These are phyloP conservation scores for Skeletonema grethae DNA, from an alignment of 108 stramenopile genomes.

Conservation along the genomic window DNA sequence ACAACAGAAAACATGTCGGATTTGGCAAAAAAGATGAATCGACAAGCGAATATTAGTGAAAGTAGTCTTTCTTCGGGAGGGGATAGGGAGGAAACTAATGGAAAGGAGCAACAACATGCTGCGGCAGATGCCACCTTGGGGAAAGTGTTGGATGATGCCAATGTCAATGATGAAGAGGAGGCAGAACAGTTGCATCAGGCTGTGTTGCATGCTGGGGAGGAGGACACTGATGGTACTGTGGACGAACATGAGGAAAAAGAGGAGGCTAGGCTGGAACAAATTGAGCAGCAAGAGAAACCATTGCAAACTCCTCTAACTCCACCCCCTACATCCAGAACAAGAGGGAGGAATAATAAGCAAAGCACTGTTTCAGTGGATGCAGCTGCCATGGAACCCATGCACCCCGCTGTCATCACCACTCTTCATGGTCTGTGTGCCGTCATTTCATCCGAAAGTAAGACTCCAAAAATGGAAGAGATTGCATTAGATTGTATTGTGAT, in stretches of 20 bases:
- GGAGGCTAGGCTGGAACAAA: constrained; percentile 10
- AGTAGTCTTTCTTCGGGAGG: constrained; percentile 5
- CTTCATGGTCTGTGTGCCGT: constrained; percentile 38
- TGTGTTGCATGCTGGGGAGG: constrained; percentile 6
- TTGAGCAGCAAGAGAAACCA: constrained; percentile 6
- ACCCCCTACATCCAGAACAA: neutral
- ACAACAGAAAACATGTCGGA: constrained; percentile 13
- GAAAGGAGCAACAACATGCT: neutral
- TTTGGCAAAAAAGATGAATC: constrained; percentile 13
- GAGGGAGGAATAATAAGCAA: neutral
- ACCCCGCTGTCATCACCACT: constrained; percentile 56
- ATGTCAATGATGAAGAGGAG: constrained; percentile 33
- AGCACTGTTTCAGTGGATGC: constrained; percentile 19
- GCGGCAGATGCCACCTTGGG: constrained; percentile 9
- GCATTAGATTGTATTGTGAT: constrained; percentile 69
- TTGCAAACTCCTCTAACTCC: neutral
- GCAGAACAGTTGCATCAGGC: constrained; percentile 20
- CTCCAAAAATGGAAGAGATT: constrained; percentile 62
- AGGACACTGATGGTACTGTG: neutral
- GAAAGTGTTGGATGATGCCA: constrained; percentile 14
- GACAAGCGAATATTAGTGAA: neutral
- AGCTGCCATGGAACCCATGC: constrained; percentile 63
- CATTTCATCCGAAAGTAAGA: constrained; percentile 45
- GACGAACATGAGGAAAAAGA: constrained; percentile 15
- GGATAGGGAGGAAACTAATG: no score